Evolutionary conservation across 352 stramenopile species (phyloP), one percentile per base, ranked within the genome.

Genomic region (Plasmopara muralis): DNA sequence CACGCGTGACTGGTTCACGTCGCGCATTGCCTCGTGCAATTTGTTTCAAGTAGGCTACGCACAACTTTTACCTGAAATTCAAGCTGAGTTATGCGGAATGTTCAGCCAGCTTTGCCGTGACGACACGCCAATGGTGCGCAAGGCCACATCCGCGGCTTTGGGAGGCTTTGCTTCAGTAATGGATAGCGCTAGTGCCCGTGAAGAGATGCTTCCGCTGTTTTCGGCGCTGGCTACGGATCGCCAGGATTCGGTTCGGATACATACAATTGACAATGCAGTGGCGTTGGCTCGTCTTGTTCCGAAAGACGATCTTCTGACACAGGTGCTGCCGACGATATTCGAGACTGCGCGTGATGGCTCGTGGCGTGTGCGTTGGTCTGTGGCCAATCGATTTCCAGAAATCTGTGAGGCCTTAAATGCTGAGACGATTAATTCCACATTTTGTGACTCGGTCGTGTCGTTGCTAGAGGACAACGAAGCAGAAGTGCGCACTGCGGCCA

Each of bases 331-430:
- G 9, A 79, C 93, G 0, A 84, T 98, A 39, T 85, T 97, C 25
- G 83, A 93, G 30, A 95, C 84, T 0, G 96, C 95, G 16, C 78
- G 87, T 35, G 96, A 98, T 72, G 91, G 89, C n/a, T 98, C 95
- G 28, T 99, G 97, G 97, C 87, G 97, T 50, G 96, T 99, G 31
- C 83, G 97, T 34, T 99, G 95, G 95, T 98, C 93, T 9, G 93
- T 98, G 31, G 96, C 95, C 8, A 96, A 97, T 43, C 96, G 97
- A 44, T 98, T 99, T 55, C 78, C 90, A 1, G 77, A 96, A 46
- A 88, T 98, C 9, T 96, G 93, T 39, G 70, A 86, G 40, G 92
- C 87, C 3, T 87, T 98, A 47, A 80, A 75, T 43, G 47, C 75
- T 1, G 79, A 95, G 29, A 65, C 64, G 0, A 75, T 85, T 25